Percentiles rank a stretch among this genome's conserved stretches.
phyloP scores from a whole-genome alignment of 352 stramenopile species.

The Globisporangium heterothallicum region DNA sequence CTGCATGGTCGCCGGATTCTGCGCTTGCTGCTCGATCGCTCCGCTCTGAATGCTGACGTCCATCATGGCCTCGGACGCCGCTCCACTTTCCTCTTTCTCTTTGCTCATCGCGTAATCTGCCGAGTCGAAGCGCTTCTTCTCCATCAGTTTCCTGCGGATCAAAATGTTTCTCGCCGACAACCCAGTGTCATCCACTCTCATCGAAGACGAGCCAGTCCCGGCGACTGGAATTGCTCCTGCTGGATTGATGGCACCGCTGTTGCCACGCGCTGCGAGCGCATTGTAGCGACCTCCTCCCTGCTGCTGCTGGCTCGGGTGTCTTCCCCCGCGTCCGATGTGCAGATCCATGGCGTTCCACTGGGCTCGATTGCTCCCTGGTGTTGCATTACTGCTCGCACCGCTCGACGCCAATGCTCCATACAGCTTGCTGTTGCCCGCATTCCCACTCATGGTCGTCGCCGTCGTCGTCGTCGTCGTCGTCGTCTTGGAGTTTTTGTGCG shows the following conservation, averaged over 20 bases:
- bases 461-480: background rate
- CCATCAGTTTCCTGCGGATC: conserved; percentile 59
- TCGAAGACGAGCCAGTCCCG: background rate
- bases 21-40: background rate
- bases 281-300: conserved; percentile 1
- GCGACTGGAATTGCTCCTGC: no score
- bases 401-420: background rate
- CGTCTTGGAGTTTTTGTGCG: background rate
- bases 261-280: background rate
- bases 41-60: background rate
- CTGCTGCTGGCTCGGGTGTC: conserved; percentile 5
- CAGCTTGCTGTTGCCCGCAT: background rate
- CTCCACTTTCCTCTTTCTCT: conserved; percentile 17
- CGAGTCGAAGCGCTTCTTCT: conserved; percentile 82
- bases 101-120: conserved; percentile 80
- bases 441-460: background rate
- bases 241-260: background rate
- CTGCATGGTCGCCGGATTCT: no score
- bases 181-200: conserved; percentile 25
- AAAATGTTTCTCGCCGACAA: conserved; percentile 79
- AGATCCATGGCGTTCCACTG: conserved; percentile 49
- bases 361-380: conserved; percentile 25
- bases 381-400: background rate
- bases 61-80: conserved; percentile 4
- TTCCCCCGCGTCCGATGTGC: conserved; percentile 18